Conservation (phyloP, 2,329 filamentous ascomycete genomes). For the Epichloe uncinata region DNA sequence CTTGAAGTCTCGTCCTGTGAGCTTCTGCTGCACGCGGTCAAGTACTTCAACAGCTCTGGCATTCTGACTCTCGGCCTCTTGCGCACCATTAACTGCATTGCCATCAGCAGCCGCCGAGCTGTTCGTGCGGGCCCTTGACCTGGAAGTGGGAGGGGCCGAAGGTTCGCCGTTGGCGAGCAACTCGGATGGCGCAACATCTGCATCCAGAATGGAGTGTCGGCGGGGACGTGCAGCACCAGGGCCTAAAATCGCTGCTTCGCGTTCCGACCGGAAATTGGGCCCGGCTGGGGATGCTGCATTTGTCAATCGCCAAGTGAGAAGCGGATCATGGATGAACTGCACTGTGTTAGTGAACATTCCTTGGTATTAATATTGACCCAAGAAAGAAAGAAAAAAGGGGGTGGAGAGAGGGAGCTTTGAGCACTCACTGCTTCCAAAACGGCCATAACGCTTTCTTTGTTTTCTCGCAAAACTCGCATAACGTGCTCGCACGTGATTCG, state of each 20-base stretch:
- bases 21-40: constrained; percentile 83
- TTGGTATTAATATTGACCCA: neutral
- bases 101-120: constrained; percentile 32
- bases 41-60: constrained; percentile 85
- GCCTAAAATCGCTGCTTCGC: constrained; percentile 38
- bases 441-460: constrained; percentile 97
- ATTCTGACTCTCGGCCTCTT: constrained; percentile 72
- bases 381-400: too few species aligned
- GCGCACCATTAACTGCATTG: constrained; percentile 23
- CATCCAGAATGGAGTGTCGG: constrained; percentile 57
- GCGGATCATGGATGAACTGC: constrained; percentile 97
- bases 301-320: constrained; percentile 89
- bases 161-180: constrained; percentile 34
- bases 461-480: constrained; percentile 90
- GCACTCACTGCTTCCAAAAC: constrained; percentile 85
- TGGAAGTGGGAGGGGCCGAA: constrained; percentile 33
- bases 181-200: constrained; percentile 44
- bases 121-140: constrained; percentile 46
- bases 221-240: constrained; percentile 39
- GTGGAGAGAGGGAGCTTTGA: too few species aligned
- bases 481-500: constrained; percentile 96
- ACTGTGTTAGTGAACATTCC: neutral
- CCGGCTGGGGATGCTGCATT: constrained; percentile 49
- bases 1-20: constrained; percentile 89
- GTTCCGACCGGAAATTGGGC: constrained; percentile 52